Conservation (phyloP, 2,329 filamentous ascomycete species). For the Simplicillium aogashimaense region DNA sequence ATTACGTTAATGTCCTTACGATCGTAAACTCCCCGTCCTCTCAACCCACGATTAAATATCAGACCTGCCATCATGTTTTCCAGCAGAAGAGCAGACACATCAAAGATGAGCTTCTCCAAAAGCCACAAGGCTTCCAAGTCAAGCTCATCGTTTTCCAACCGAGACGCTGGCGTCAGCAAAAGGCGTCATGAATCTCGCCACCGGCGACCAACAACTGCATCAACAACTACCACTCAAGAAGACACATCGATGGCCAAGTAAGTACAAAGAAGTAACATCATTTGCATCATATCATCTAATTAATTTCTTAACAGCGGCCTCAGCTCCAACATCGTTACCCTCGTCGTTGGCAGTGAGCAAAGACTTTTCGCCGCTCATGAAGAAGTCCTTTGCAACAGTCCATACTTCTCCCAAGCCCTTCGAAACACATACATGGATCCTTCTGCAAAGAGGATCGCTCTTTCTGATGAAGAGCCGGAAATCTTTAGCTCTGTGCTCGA, state of each 20-base stretch:
- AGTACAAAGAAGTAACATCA: constrained; percentile 11
- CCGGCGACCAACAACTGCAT: constrained; percentile 37
- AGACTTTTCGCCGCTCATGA: constrained; percentile 88
- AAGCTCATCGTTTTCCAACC: constrained; percentile 41
- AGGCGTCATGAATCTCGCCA: constrained; percentile 38
- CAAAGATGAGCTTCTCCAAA: constrained; percentile 43
- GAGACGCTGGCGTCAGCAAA: constrained; percentile 43
- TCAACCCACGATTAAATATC: background rate
- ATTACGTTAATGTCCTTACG: background rate
- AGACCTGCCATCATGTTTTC: constrained; percentile 31
- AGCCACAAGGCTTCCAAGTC: constrained; percentile 39
- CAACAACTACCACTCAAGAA: constrained; percentile 25
- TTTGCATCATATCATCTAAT: constrained; percentile 1
- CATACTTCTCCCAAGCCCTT: constrained; percentile 54
- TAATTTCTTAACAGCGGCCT: constrained; percentile 31
- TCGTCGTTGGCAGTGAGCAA: constrained; percentile 71
- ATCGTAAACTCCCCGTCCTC: background rate
- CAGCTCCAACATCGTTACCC: constrained; percentile 64
- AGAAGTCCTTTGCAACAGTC: constrained; percentile 67
- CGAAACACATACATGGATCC: constrained; percentile 23
- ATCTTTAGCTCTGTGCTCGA: constrained; percentile 86
- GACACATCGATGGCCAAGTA: constrained; percentile 34
- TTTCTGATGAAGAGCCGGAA: constrained; percentile 80
- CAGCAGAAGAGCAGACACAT: constrained; percentile 32
- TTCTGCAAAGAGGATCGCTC: constrained; percentile 57